Conservation (phyloP, 495 filamentous ascomycete species). For the Talaromyces proteolyticus region DNA sequence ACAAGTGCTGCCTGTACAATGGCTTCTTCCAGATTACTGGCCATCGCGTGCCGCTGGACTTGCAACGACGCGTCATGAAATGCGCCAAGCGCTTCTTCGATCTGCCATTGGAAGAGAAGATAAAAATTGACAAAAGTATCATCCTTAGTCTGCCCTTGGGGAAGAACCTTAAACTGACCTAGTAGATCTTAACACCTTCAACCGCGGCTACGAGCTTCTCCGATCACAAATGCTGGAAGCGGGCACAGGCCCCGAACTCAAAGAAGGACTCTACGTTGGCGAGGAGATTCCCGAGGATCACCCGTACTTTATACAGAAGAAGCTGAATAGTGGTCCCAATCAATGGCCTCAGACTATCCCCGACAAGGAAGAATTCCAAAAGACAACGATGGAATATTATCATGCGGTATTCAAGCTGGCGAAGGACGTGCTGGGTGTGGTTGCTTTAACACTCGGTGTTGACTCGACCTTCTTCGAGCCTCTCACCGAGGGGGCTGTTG, state of each 20-base stretch:
- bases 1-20: conserved; percentile 29
- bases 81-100: conserved; percentile 44
- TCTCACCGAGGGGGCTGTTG: conserved; percentile 26
- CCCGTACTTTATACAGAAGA: conserved; percentile 27
- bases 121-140: conserved; percentile 35
- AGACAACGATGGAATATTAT: conserved; percentile 44
- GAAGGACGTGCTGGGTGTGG: conserved; percentile 21
- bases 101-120: conserved; percentile 45
- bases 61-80: conserved; percentile 24
- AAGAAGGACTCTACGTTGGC: conserved; percentile 46
- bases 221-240: conserved; percentile 43
- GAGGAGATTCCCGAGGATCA: conserved; percentile 36
- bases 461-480: conserved; percentile 24
- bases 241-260: conserved; percentile 39
- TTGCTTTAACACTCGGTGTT: conserved; percentile 28
- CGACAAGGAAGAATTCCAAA: conserved; percentile 33
- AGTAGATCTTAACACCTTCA: conserved; percentile 26
- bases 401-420: conserved; percentile 26
- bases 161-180: neutral
- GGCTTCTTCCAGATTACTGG: conserved; percentile 47
- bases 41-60: conserved; percentile 33
- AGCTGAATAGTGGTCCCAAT: conserved; percentile 39
- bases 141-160: conserved; percentile 3
- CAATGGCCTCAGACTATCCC: conserved; percentile 41
- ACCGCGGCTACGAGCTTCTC: conserved; percentile 46